These are phyloP conservation scores for Scedosporium apiospermum DNA, from an alignment of 2,329 filamentous ascomycete genomes.

Conservation along the genomic window DNA sequence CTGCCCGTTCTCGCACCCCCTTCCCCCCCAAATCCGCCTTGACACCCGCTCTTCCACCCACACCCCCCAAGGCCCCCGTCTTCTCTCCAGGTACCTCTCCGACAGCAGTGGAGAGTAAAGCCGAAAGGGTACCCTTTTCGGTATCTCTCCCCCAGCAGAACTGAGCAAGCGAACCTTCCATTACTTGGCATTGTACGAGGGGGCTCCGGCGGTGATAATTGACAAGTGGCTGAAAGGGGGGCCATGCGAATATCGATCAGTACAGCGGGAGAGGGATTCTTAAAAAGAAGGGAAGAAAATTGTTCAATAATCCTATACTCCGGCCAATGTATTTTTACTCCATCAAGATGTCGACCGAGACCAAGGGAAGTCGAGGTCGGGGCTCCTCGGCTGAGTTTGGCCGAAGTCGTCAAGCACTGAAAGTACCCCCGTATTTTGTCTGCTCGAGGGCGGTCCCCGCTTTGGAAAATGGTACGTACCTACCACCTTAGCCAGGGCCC, in stretches of 20 bases:
- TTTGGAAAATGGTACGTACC: neutral
- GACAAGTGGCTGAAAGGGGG: no score
- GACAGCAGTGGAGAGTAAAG: neutral
- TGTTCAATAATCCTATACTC: no score
- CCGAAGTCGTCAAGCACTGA: neutral
- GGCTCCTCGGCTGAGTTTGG: neutral
- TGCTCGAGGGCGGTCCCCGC: neutral
- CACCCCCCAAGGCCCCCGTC: neutral
- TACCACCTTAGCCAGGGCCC: neutral
- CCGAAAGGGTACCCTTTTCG: neutral
- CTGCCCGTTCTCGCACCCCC: neutral
- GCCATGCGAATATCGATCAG: no score
- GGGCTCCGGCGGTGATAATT: neutral
- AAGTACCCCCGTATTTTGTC: neutral
- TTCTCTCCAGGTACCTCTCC: neutral
- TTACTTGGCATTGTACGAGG: neutral
- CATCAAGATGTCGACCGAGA: neutral
- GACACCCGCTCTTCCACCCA: neutral
- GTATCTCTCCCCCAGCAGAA: neutral
- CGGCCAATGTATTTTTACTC: neutral
- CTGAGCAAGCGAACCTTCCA: neutral
- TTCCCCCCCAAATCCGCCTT: neutral
- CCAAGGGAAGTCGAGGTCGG: neutral
- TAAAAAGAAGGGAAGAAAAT: no score
- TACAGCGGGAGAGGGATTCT: no score